Evolutionary conservation across 129 eudicot species (phyloP).

Genomic region (Pseudognaphalium luteoalbum): DNA sequence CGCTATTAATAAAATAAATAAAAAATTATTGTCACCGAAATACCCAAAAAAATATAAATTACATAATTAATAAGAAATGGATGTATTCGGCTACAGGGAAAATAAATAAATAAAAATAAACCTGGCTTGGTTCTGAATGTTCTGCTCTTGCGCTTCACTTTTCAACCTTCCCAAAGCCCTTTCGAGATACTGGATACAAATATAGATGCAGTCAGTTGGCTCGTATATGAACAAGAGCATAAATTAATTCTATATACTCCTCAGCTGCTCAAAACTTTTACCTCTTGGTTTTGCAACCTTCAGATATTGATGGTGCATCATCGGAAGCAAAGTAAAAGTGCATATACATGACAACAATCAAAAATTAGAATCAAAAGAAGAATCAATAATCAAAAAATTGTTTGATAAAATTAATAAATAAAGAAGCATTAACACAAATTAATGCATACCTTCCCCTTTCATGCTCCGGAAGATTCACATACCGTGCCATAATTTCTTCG

Average conservation of each 20-base stretch:
- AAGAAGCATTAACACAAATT: not conserved
- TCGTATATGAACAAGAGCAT: not conserved
- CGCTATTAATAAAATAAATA: too few relatives aligned
- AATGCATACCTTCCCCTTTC: conserved; percentile 67
- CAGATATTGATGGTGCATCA: conserved; percentile 20
- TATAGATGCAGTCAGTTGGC: not conserved
- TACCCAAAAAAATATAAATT: not conserved
- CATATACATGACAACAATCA: conserved; percentile 9
- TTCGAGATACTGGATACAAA: conserved; percentile 45
- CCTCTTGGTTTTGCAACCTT: conserved; percentile 85
- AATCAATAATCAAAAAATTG: conserved; percentile 12
- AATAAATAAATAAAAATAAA: conserved; percentile 22
- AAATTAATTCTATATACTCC: conserved; percentile 5
- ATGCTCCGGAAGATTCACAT: conserved; percentile 75
- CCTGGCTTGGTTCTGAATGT: conserved; percentile 41
- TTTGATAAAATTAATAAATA: conserved; percentile 6
- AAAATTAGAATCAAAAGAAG: not conserved
- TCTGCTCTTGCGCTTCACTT: conserved; percentile 52
- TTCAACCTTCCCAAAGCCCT: conserved; percentile 60
- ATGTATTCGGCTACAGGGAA: not conserved
- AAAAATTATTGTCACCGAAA: not conserved
- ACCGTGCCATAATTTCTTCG: conserved; percentile 69
- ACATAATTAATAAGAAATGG: not conserved
- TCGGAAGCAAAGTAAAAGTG: not conserved
- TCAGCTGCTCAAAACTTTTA: conserved; percentile 18